Evolutionary conservation across 2,329 filamentous ascomycete species (phyloP), one percentile per base, ranked within the genome.

Genomic region (Microsporum ferrugineum): DNA sequence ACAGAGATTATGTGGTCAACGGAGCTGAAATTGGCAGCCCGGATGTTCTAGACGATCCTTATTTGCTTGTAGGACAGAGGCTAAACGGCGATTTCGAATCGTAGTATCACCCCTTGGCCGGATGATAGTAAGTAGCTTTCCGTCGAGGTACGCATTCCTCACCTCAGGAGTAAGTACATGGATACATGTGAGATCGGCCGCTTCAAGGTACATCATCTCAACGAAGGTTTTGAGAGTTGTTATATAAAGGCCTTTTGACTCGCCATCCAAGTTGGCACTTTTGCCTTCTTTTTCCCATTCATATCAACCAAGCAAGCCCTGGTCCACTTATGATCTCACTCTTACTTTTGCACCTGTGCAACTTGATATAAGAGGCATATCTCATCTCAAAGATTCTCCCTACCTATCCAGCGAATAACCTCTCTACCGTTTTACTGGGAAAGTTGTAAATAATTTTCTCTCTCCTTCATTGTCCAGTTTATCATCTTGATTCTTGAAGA

Each of bases 171-270:
- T 31, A 55, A 34, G 51, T 36, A 34, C 23, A 34, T 31, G 14
- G 33, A 31, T 58, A 45, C 56, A 41, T 58, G 34, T 58, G 36
- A 58, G 39, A 58, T 58, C 36, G 36, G 17, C 56, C 39, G n/a
- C 56, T n/a, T 43, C 33, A n/a, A 55, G 1, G 29, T 55, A 33
- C 51, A 23, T 58, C 51, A 36, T 23, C 12, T 12, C 7, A 14
- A 17, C 12, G 23, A 55, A 55, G 31, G 51, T 55, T 55, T 36
- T n/a, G 8, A 17, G 14, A 17, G 33, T 55, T 23, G 33, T 6
- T 55, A 55, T 55, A 55, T 55, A 55, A 55, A n/a, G 51, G 31
- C 7, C 14, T 31, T 31, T 55, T 17, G 51, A 36, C 31, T 55
- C 51, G 51, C 51, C 51, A 55, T 55, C 51, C 12, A n/a, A 55